A percentile compares a stretch with the other conserved stretches of the same genome.
Conservation (phyloP, 2,329 filamentous ascomycete genomes). For the Pseudopyrenochaeta lycopersici region DNA sequence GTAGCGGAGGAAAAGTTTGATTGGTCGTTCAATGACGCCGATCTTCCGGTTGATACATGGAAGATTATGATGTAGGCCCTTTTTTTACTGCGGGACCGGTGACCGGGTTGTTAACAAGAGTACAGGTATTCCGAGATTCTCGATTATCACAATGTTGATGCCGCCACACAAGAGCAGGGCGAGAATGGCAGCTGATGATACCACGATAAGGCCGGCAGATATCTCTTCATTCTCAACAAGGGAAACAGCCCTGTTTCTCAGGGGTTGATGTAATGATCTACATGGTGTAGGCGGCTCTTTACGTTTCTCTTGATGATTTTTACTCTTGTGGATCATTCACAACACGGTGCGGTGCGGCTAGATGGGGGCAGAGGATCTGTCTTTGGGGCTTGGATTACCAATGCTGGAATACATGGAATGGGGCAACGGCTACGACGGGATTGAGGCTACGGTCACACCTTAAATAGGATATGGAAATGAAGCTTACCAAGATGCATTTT, state of each 20-base stretch:
- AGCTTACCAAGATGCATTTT: conserved; percentile 12
- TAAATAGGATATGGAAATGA: conserved; percentile 24
- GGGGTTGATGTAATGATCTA: conserved; percentile 20
- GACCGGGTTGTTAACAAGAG: conserved; percentile 19
- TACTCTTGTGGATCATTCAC: conserved; percentile 18
- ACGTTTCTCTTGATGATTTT: conserved; percentile 27
- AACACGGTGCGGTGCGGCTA: conserved; percentile 18
- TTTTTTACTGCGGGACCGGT: too few species aligned
- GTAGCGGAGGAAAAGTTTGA: conserved; percentile 97
- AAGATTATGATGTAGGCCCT: conserved; percentile 96
- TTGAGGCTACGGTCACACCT: conserved; percentile 9
- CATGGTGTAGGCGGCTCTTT: conserved; percentile 23
- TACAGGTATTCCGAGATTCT: conserved; percentile 96
- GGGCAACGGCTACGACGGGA: conserved; percentile 10
- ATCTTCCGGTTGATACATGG: conserved; percentile 98
- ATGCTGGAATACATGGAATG: conserved; percentile 18
- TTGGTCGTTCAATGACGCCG: conserved; percentile 99
- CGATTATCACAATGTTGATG: conserved; percentile 95
- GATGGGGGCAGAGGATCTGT: conserved; percentile 23
- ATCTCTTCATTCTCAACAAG: conserved; percentile 14
- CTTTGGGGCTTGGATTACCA: conserved; percentile 17
- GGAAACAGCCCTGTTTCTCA: conserved; percentile 18
- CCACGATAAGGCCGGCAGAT: conserved; percentile 16
- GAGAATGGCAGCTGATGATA: conserved; percentile 43
- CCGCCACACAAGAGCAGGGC: conserved; percentile 57